These are phyloP conservation scores for Xerocomus amazonicus DNA, from an alignment of 1,284 basidiomycete genomes.

Conservation along the genomic window DNA sequence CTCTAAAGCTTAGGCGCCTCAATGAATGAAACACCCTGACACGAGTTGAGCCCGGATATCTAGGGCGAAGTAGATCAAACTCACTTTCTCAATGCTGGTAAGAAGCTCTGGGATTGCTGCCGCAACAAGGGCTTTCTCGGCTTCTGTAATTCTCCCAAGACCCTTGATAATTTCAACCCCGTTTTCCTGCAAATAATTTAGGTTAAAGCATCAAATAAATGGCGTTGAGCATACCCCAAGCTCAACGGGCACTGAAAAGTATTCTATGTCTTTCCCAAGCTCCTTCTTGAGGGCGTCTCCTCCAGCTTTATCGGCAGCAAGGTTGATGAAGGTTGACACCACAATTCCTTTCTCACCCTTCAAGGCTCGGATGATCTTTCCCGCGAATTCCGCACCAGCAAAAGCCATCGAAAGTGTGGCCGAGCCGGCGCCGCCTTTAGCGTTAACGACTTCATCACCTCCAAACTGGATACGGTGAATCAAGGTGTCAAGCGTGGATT, in stretches of 20 bases:
- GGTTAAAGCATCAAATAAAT: constrained; percentile 3
- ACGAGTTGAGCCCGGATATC: background rate
- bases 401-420: constrained; percentile 92
- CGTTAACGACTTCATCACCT: constrained; percentile 91
- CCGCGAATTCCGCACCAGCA: constrained; percentile 83
- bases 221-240: constrained; percentile 64
- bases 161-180: constrained; percentile 81
- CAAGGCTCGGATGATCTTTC: constrained; percentile 78
- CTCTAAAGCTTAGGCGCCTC: constrained; percentile 36
- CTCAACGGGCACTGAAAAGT: constrained; percentile 82
- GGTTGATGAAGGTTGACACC: constrained; percentile 83
- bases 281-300: constrained; percentile 62
- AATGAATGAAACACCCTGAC: constrained; percentile 38
- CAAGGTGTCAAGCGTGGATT: constrained; percentile 48
- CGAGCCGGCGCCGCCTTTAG: constrained; percentile 84
- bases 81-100: constrained; percentile 74
- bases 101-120: constrained; percentile 80
- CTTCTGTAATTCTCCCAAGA: constrained; percentile 69
- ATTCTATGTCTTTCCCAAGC: constrained; percentile 66
- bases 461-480: constrained; percentile 94
- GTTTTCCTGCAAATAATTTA: constrained; percentile 45
- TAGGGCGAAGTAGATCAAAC: constrained; percentile 6
- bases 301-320: constrained; percentile 71
- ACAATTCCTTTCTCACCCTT: constrained; percentile 87
- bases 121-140: constrained; percentile 72